Base-by-base conservation (phyloP, 495 filamentous ascomycete species). In the Podospora australis region DNA sequence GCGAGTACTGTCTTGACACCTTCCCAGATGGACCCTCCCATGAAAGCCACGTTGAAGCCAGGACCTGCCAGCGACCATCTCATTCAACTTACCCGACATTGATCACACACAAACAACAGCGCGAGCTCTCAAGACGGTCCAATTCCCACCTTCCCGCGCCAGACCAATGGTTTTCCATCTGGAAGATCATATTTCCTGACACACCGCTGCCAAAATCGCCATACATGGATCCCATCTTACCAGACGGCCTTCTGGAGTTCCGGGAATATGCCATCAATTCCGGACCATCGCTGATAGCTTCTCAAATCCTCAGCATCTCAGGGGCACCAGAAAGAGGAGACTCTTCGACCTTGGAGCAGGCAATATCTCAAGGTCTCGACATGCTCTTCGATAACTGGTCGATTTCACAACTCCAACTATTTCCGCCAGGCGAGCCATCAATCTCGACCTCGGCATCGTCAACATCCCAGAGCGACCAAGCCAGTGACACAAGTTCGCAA, bases 61-160 rank as follows among this genome's bases (percentile, higher is more conserved):
- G 5, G 4, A 36, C n/a, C n/a, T 36, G 34, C 34, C 2, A 3
- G 9, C 22, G 2, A 25, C 14, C 10, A 23, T 3, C 6, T 11
- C 40, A 44, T 25, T 11, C 4, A 4, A 14, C 8, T n/a, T 14
- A 8, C n/a, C 13, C n/a, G 11, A 41, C 16, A 22, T 11, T 25
- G 11, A 44, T 44, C 3, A 44, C 40, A 28, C 14, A 44, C 40
- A n/a, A 23, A 23, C 40, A 44, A n/a, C 40, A 44, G 3, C 21
- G 22, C 2, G 6, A 25, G 19, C 4, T 44, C 21, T 25, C 16
- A 25, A 19, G 40, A 25, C 21, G 25, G 19, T 44, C 40, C 23
- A 24, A 44, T n/a, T 7, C 17, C 5, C 16, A 44, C 6, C 21
- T n/a, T 6, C n/a, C 40, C 9, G 40, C 13, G 34, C 6, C 5